Conservation (phyloP, 1,139 yeast species). For the Pichia sp. region DNA sequence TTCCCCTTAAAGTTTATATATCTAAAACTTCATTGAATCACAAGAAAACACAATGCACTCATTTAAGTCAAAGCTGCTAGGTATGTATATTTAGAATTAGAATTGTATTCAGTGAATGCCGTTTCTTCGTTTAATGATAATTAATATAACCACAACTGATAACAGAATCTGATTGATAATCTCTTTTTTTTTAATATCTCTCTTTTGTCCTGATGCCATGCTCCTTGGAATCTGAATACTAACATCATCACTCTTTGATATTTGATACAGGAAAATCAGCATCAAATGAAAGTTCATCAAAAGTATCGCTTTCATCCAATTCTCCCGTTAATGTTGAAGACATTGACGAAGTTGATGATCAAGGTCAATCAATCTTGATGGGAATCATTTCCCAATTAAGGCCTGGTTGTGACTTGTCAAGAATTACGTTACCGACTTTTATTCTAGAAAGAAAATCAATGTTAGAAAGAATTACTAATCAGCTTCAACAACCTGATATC, state of each 20-base stretch:
- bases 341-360: slow-evolving; percentile 85
- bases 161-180: background rate
- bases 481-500: slow-evolving; percentile 74
- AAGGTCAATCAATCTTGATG: slow-evolving; percentile 78
- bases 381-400: slow-evolving; percentile 86
- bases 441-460: slow-evolving; percentile 91
- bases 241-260: background rate
- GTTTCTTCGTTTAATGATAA: no score
- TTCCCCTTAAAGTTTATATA: no score
- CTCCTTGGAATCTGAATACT: slow-evolving; percentile 3
- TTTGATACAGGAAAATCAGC: slow-evolving; percentile 18
- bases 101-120: no score
- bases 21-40: background rate
- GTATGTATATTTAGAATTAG: no score
- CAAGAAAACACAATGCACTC: slow-evolving; percentile 23
- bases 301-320: slow-evolving; percentile 2
- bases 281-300: slow-evolving; percentile 1
- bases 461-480: slow-evolving; percentile 92
- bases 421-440: slow-evolving; percentile 91
- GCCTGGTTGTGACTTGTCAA: slow-evolving; percentile 85
- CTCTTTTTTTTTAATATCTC: background rate
- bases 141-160: no score
- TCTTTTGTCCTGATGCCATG: background rate
- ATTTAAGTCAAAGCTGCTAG: slow-evolving; percentile 23
- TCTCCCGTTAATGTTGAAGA: slow-evolving; percentile 43